phyloP scores from a whole-genome alignment of 306 rosid species.

The Cucumis hystrix region DNA sequence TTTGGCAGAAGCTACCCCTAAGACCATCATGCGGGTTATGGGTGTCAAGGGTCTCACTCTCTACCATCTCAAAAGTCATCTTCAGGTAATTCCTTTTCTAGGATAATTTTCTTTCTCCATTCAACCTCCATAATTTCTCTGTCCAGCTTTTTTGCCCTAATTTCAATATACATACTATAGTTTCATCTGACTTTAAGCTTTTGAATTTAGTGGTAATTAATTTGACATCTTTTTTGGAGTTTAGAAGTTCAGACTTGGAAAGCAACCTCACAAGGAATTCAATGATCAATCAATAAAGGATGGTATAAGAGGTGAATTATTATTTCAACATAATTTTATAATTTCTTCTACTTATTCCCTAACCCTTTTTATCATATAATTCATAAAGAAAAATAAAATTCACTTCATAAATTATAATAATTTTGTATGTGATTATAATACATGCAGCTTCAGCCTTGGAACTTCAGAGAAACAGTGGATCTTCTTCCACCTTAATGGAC shows the following conservation, averaged over 20 bases:
- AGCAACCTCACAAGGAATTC: conserved; percentile 99
- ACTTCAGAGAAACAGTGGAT: conserved; percentile 67
- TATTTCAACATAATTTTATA: neutral
- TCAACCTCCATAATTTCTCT: neutral
- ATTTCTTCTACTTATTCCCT: neutral
- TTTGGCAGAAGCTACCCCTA: conserved; percentile 86
- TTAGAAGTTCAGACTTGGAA: conserved; percentile 95
- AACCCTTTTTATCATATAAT: neutral
- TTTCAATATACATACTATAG: neutral
- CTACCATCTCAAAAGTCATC: conserved; percentile 99
- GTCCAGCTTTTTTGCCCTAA: neutral
- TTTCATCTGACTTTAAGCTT: neutral
- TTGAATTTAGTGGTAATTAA: neutral
- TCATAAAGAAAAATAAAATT: neutral
- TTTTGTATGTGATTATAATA: conserved; percentile 7
- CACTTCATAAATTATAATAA: conserved; percentile 5
- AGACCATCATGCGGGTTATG: conserved; percentile 99
- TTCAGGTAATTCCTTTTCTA: conserved; percentile 38
- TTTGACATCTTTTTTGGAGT: neutral
- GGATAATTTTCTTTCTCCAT: no score
- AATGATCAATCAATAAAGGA: conserved; percentile 92
- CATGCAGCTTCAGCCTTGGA: conserved; percentile 65
- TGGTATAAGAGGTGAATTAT: conserved; percentile 29
- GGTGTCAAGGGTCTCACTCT: conserved; percentile 99
- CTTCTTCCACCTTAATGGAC: conserved; percentile 77